Evolutionary conservation across 495 filamentous ascomycete species (phyloP), one percentile per base, ranked within the genome.

Genomic region (Diplogelasinospora grovesii): DNA sequence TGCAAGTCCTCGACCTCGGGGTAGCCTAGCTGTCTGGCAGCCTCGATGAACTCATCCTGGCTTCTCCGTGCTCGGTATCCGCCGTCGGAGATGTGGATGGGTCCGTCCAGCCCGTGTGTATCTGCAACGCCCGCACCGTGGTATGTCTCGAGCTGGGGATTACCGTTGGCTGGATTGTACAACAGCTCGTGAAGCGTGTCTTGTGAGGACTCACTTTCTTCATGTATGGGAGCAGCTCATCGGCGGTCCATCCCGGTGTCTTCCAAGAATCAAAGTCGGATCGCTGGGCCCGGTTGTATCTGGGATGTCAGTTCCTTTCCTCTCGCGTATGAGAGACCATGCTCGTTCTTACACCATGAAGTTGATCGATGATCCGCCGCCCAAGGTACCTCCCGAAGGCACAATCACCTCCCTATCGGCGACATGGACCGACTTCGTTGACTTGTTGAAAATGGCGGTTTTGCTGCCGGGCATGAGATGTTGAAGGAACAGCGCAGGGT

Each of bases 361-460:
- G 50, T 82, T 83, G 20, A 78, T 73, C 1, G 73, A 73, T 2
- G 66, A 73, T 8, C 77, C 77, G 19, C 78, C 79, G 31, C 79
- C 78, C 0, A 83, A 63, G 1, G 69, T 59, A 27, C 72, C 71
- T 13, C 75, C 77, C 6, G 59, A 59, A 0, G 71, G 65, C 7
- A 83, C 68, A 13, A 74, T 63, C 8, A 60, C 50, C 39, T 63
- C 61, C 35, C 71, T 56, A 19, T 60, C 65, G 37, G 53, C 66
- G 15, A 80, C 59, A 4, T 71, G 41, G 23, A 62, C 49, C 14
- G 59, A 53, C 42, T 54, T 57, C 9, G 39, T 45, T 2, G 49
- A 18, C 35, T 61, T 34, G 29, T 63, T 63, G 47, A 66, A 65
- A 14, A 68, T 39, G 5, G 57, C 53, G 4, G 58, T 57, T 8